These are phyloP conservation scores for Lanmaoa rubissima DNA, from an alignment of 768 basidiomycete species.

Conservation along the genomic window DNA sequence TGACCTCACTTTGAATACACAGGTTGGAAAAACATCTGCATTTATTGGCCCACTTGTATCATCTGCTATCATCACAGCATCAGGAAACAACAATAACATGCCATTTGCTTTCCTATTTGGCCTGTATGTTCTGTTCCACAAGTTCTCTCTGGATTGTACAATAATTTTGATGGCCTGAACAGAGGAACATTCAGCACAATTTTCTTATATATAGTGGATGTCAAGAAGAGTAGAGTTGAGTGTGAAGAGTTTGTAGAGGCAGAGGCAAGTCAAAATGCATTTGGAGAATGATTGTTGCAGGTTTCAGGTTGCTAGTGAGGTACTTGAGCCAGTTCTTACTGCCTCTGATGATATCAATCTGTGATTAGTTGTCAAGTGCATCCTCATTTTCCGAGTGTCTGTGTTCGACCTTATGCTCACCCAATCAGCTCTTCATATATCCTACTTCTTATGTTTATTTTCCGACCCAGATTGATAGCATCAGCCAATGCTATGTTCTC, in stretches of 20 bases:
- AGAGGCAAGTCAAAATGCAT: conserved; percentile 45
- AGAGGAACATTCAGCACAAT: conserved; percentile 35
- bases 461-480: background rate
- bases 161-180: background rate
- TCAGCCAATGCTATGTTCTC: background rate
- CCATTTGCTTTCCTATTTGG: conserved; percentile 73
- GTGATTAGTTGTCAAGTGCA: too few relatives aligned
- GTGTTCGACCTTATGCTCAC: too few relatives aligned
- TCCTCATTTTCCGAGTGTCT: background rate
- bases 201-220: conserved; percentile 62
- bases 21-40: conserved; percentile 74
- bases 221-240: conserved; percentile 60
- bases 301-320: background rate
- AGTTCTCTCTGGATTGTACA: background rate
- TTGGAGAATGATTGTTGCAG: conserved; percentile 10
- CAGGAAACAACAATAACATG: conserved; percentile 69
- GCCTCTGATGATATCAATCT: background rate
- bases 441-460: background rate
- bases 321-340: background rate
- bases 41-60: conserved; percentile 77
- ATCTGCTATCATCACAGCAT: conserved; percentile 68
- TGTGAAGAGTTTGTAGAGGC: conserved; percentile 61
- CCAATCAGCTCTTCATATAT: background rate
- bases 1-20: background rate
- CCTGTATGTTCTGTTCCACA: conserved; percentile 44